Evolutionary conservation across 345 rosid genomes (phyloP), one percentile per base, ranked within the genome.

Genomic region (Salix purpurea): DNA sequence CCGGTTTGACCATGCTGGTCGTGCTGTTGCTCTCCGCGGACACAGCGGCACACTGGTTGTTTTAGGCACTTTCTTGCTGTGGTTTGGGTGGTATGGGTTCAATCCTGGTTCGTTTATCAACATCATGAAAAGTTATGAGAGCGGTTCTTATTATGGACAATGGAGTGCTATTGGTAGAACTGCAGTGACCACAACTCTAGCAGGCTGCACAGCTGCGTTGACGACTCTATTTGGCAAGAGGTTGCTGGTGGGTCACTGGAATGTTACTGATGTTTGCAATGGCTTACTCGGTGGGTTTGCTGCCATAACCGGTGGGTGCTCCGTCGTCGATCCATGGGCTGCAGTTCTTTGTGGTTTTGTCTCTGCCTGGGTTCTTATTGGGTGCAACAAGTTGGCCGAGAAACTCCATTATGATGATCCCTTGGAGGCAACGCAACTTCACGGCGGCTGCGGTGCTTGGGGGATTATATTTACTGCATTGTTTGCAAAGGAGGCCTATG

Each of bases 121-220:
- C 23, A 87, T 87, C 44, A 54, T 60, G 42, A 81, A 83, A 64
- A 30, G 79, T 7, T 84, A 84, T 11, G 83, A 83, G 4, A 72
- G 76, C 4, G 73, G 30, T 2, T 83, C 83, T 0, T 82, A 74
- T 2, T 83, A 87, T 24, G 89, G 89, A 0, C 89, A 87, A 12
- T 84, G 89, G 85, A 87, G 89, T 40, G 86, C 87, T 0, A 72
- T 84, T 6, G 87, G 87, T 11, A 79, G 89, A 70, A 87, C 89
- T 1, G 89, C 86, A 0, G 86, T 83, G 7, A 86, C 89, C 2
- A 86, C 89, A 1, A 84, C 89, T 0, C 75, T 86, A 28, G 86
- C 87, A 1, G 86, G 89, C 7, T 76, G 84, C 39, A 19, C 89
- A 0, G 87, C 89, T 16, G 89, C 89, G 7, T 1, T 86, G 6